These are phyloP conservation scores for Phytophthora brassicae DNA, from an alignment of 352 stramenopile genomes.

Conservation along the genomic window DNA sequence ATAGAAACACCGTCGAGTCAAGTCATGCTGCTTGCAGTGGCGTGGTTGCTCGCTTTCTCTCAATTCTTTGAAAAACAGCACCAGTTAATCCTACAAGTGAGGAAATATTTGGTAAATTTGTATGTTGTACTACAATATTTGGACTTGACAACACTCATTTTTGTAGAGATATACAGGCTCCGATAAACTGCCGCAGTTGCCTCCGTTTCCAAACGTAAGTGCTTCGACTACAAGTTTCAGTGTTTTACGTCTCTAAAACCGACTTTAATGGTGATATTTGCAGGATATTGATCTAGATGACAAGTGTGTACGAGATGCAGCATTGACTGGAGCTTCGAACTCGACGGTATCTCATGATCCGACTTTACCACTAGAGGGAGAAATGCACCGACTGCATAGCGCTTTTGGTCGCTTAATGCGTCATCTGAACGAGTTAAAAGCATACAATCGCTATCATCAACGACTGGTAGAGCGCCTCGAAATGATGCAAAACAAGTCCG, in stretches of 20 bases:
- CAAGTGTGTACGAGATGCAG: conserved; percentile 8
- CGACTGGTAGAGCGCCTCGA: conserved; percentile 45
- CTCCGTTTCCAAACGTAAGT: conserved; percentile 46
- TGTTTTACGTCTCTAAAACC: background rate
- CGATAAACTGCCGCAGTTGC: conserved; percentile 21
- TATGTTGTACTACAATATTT: background rate
- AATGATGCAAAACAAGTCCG: conserved; percentile 27
- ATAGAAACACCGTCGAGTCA: conserved; percentile 23
- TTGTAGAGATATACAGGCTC: conserved; percentile 19
- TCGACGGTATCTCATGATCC: background rate
- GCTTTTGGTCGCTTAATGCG: conserved; percentile 44
- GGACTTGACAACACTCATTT: background rate
- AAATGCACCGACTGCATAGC: conserved; percentile 45
- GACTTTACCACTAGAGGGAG: conserved; percentile 19
- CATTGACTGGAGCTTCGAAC: conserved; percentile 1
- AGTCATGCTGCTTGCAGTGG: conserved; percentile 51
- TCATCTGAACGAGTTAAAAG: conserved; percentile 40
- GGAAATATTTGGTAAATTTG: background rate
- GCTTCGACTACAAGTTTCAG: background rate
- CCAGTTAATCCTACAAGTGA: conserved; percentile 41
- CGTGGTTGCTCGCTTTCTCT: conserved; percentile 55
- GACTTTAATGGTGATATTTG: background rate
- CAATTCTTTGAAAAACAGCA: conserved; percentile 54
- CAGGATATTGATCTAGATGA: conserved; percentile 35
- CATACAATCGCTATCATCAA: conserved; percentile 38